A percentile compares a stretch with the other conserved stretches of the same genome.
Evolutionary conservation across 2,329 filamentous ascomycete species (phyloP).

Genomic region (Fusarium azukiicola): DNA sequence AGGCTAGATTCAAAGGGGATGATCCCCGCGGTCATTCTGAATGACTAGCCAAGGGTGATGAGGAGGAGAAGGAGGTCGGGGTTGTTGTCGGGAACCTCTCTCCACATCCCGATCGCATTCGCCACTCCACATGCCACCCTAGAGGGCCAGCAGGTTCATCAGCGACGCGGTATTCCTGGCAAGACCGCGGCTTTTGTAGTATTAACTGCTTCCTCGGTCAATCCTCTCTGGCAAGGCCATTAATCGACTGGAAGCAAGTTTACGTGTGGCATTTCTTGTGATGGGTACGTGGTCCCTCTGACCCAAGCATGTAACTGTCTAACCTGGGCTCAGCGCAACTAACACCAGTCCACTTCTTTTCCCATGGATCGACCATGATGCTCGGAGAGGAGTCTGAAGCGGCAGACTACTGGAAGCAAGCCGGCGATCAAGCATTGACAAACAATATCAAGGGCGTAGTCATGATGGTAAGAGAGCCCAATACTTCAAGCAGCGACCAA

Average conservation of each 20-base stretch:
- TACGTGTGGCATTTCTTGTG: neutral
- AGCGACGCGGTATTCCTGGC: neutral
- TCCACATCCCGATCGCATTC: conserved; percentile 11
- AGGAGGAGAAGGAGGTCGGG: neutral
- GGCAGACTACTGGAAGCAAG: conserved; percentile 50
- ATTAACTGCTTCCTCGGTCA: neutral
- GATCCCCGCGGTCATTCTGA: neutral
- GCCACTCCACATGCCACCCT: conserved; percentile 18
- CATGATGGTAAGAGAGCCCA: conserved; percentile 41
- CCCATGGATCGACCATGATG: conserved; percentile 54
- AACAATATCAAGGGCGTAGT: conserved; percentile 46
- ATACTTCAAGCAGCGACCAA: neutral
- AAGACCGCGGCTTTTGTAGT: neutral
- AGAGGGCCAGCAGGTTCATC: neutral
- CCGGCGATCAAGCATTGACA: conserved; percentile 46
- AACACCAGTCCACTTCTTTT: conserved; percentile 50
- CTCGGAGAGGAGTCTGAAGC: conserved; percentile 47
- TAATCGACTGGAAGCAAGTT: too few relatives aligned
- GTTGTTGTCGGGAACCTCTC: conserved; percentile 8
- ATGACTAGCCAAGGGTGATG: neutral
- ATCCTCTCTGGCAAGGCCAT: neutral
- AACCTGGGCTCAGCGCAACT: conserved; percentile 30
- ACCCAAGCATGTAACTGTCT: neutral
- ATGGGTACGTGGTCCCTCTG: neutral
- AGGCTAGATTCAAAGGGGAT: conserved; percentile 10